Evolutionary conservation across 148 eudicot species (phyloP).

Genomic region (Chenopodium berlandieri): DNA sequence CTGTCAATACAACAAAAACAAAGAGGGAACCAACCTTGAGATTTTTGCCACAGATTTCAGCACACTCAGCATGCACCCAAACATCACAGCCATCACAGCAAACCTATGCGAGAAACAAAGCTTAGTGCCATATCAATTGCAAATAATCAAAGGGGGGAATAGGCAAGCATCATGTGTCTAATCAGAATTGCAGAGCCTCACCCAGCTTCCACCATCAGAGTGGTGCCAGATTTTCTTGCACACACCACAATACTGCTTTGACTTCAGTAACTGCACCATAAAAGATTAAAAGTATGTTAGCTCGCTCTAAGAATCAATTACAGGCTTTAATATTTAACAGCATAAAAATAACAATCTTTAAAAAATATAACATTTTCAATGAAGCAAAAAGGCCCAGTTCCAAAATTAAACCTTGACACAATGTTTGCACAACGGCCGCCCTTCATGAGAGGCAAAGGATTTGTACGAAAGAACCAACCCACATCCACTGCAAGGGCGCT

Average conservation of each 20-base stretch:
- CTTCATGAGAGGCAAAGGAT: slow-evolving; percentile 38
- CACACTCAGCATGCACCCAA: slow-evolving; percentile 95
- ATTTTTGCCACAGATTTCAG: slow-evolving; percentile 54
- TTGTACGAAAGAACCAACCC: slow-evolving; percentile 60
- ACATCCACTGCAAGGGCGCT: slow-evolving; percentile 67
- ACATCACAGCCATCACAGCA: slow-evolving; percentile 96
- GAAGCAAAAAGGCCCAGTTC: background rate
- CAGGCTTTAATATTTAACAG: slow-evolving; percentile 16
- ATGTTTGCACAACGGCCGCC: slow-evolving; percentile 63
- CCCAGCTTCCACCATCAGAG: slow-evolving; percentile 94
- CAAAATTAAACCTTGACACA: slow-evolving; percentile 42
- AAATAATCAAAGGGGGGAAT: background rate
- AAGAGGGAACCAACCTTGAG: slow-evolving; percentile 56
- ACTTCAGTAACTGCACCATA: slow-evolving; percentile 58
- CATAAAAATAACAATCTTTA: background rate
- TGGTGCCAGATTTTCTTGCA: slow-evolving; percentile 95
- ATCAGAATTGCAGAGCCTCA: slow-evolving; percentile 35
- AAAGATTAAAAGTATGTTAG: too few species aligned
- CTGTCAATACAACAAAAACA: slow-evolving; percentile 5
- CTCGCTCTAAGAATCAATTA: too few species aligned
- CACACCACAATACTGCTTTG: slow-evolving; percentile 88
- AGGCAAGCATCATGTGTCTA: slow-evolving; percentile 1
- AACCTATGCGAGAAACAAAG: slow-evolving; percentile 45
- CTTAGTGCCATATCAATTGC: slow-evolving; percentile 5
- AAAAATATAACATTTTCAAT: background rate